A percentile compares a stretch with the other conserved stretches of the same genome.
Evolutionary conservation across 352 stramenopile species (phyloP).

Genomic region (Phytophthora agathidicida): DNA sequence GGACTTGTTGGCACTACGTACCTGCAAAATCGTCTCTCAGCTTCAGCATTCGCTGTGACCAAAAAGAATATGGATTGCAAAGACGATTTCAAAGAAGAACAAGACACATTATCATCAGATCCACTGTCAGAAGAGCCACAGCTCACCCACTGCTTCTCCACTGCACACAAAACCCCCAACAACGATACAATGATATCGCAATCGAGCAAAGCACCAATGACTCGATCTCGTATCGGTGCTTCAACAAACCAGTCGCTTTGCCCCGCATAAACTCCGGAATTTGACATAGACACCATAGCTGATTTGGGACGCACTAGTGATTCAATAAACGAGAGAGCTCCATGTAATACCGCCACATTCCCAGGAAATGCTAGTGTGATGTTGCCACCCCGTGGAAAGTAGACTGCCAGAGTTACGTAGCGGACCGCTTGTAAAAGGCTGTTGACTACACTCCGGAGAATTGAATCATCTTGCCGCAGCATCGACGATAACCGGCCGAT

Average conservation of each 20-base stretch:
- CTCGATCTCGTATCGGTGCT: conserved; percentile 24
- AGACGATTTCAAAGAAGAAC: conserved; percentile 9
- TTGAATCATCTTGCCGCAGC: conserved; percentile 43
- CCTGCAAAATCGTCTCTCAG: conserved; percentile 23
- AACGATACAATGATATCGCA: conserved; percentile 48
- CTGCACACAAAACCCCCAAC: conserved; percentile 46
- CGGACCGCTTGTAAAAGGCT: conserved; percentile 60
- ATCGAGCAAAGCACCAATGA: conserved; percentile 45
- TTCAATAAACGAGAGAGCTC: conserved; percentile 34
- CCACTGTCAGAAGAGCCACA: neutral
- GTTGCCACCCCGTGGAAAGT: conserved; percentile 34
- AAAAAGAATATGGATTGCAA: conserved; percentile 27
- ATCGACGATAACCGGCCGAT: conserved; percentile 39
- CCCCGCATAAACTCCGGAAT: neutral
- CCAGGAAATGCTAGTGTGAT: conserved; percentile 34
- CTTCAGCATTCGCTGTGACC: conserved; percentile 11
- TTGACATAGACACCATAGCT: neutral
- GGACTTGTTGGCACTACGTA: neutral
- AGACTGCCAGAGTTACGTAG: conserved; percentile 47
- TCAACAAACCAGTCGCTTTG: neutral
- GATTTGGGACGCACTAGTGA: conserved; percentile 22
- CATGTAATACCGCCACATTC: conserved; percentile 29
- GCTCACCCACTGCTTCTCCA: conserved; percentile 22
- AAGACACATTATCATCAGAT: neutral
- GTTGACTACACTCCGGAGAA: conserved; percentile 54